These are phyloP conservation scores for Prunus padus DNA, from an alignment of 306 rosid genomes.

Conservation along the genomic window DNA sequence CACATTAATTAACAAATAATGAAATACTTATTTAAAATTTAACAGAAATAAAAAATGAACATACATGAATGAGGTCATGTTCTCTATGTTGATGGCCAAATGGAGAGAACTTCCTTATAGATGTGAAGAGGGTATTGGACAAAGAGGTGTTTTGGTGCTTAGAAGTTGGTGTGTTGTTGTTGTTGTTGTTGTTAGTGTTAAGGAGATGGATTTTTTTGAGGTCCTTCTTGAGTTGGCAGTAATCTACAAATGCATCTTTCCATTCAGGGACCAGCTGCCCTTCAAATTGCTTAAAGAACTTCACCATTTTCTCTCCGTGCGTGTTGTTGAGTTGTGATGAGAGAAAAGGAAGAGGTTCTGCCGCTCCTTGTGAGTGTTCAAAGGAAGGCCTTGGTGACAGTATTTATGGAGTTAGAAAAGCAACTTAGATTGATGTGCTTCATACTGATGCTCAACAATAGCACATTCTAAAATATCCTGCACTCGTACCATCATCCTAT, in stretches of 20 bases:
- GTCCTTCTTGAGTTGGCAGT: constrained; percentile 79
- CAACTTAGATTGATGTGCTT: constrained; percentile 46
- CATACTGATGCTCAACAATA: constrained; percentile 65
- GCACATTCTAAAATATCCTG: constrained; percentile 98
- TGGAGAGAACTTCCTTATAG: constrained; percentile 49
- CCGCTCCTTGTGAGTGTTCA: constrained; percentile 46
- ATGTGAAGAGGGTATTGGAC: constrained; percentile 50
- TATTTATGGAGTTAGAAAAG: constrained; percentile 60
- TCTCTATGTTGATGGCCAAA: constrained; percentile 67
- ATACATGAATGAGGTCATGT: constrained; percentile 88
- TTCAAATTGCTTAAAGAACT: constrained; percentile 91
- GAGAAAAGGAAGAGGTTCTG: constrained; percentile 18
- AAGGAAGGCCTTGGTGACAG: constrained; percentile 48
- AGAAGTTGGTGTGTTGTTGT: constrained; percentile 7
- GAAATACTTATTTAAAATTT: neutral
- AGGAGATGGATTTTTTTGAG: constrained; percentile 64
- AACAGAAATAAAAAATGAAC: neutral
- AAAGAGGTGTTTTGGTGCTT: constrained; percentile 29
- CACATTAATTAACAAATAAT: neutral
- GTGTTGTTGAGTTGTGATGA: constrained; percentile 10
- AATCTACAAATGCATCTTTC: constrained; percentile 97
- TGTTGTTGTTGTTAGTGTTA: constrained; percentile 30
- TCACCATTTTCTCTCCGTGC: constrained; percentile 60
- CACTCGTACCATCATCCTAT: constrained; percentile 55
- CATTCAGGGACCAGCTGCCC: constrained; percentile 95